Conservation (phyloP, 768 basidiomycete genomes). For the Hydnomerulius pinastri region DNA sequence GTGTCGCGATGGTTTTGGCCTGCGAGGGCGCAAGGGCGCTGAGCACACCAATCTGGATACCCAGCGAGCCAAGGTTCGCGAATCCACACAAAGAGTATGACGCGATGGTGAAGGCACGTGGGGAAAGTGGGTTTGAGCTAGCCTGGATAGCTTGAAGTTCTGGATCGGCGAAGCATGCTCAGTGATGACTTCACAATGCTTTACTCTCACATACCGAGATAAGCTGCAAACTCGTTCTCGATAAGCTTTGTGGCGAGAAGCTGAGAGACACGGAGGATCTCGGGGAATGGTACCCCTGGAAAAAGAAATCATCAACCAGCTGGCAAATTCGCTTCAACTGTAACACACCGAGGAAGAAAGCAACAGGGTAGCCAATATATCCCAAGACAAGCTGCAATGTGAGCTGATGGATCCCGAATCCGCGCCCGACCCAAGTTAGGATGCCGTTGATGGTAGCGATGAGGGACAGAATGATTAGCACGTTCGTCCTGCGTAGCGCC, state of each 20-base stretch:
- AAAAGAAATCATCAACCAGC: background rate
- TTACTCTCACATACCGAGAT: constrained; percentile 38
- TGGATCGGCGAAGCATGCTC: constrained; percentile 6
- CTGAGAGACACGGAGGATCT: constrained; percentile 79
- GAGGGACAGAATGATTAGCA: constrained; percentile 82
- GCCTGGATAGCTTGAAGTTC: constrained; percentile 49
- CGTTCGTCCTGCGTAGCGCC: constrained; percentile 58
- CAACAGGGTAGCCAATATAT: constrained; percentile 86
- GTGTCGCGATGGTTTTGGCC: constrained; percentile 66
- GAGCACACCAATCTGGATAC: constrained; percentile 83
- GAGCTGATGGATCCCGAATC: constrained; percentile 79
- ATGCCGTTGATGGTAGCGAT: constrained; percentile 82
- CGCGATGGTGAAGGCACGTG: constrained; percentile 78
- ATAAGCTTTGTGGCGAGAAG: constrained; percentile 86
- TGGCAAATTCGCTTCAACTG: background rate
- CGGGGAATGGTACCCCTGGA: constrained; percentile 69
- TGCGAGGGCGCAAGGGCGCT: constrained; percentile 69
- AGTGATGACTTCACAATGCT: background rate
- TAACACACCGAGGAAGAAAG: constrained; percentile 63
- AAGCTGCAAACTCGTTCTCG: constrained; percentile 86
- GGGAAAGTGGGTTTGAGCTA: constrained; percentile 55
- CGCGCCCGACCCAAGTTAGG: constrained; percentile 86
- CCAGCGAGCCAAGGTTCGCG: constrained; percentile 82
- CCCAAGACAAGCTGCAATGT: constrained; percentile 84
- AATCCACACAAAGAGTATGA: constrained; percentile 91